Percentiles rank a stretch among this genome's conserved stretches.
Conservation (phyloP, 306 rosid genomes). For the Potentilla sterilis region DNA sequence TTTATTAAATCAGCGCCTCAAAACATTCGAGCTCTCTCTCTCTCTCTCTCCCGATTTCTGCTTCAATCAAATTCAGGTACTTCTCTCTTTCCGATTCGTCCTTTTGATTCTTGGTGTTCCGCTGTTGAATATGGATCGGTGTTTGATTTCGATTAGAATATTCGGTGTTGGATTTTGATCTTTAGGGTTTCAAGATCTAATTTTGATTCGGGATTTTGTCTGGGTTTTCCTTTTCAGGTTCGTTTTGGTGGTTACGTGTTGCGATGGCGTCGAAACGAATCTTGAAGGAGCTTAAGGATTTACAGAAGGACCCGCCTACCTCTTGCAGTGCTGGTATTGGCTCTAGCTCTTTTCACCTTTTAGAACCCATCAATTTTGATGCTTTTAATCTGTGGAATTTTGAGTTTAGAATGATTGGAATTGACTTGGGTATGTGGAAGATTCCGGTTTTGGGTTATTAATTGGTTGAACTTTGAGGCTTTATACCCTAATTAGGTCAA, state of each 20-base stretch:
- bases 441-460: background rate
- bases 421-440: background rate
- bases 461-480: background rate
- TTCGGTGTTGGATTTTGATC: background rate
- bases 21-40: background rate
- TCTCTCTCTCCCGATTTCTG: background rate
- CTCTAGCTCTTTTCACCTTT: slow-evolving; percentile 11
- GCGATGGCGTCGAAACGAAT: slow-evolving; percentile 83
- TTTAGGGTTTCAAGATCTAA: slow-evolving; percentile 32
- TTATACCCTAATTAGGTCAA: background rate
- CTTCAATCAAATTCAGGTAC: slow-evolving; percentile 7
- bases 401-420: background rate
- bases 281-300: slow-evolving; percentile 84
- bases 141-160: background rate
- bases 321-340: slow-evolving; percentile 88
- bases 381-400: background rate
- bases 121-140: background rate
- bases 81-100: background rate
- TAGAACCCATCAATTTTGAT: background rate
- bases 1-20: background rate
- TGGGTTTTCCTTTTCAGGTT: background rate
- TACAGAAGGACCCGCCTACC: slow-evolving; percentile 88
- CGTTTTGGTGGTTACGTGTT: background rate
- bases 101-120: background rate
- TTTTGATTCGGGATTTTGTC: slow-evolving; percentile 8